A percentile compares a stretch with the other conserved stretches of the same genome.
Conservation (phyloP, 352 stramenopile genomes). For the Globisporangium recalcitrans region DNA sequence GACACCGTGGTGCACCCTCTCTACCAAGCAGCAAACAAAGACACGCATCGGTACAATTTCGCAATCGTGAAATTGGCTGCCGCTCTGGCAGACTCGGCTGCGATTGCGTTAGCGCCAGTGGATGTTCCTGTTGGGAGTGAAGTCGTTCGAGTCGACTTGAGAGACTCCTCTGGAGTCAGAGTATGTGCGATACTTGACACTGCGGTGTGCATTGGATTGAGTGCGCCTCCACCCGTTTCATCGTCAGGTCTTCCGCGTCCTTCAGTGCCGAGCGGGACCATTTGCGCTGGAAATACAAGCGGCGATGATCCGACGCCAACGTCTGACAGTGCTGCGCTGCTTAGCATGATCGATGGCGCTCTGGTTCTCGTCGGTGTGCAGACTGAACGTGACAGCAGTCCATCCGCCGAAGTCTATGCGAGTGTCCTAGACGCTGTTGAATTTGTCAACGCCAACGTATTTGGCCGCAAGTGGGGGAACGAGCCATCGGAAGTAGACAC, state of each 20-base stretch:
- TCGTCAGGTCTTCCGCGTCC: not conserved
- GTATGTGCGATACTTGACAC: not conserved
- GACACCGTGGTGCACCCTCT: slow-evolving; percentile 4
- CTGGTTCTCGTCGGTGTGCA: slow-evolving; percentile 8
- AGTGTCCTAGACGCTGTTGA: not conserved
- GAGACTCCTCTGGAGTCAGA: not conserved
- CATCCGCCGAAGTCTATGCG: not conserved
- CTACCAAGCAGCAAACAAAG: not conserved
- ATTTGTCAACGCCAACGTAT: slow-evolving; percentile 10
- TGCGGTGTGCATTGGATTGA: not conserved
- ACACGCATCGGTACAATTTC: not conserved
- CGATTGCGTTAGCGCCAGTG: not conserved
- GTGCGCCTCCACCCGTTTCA: too few relatives aligned
- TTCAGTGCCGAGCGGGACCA: not conserved
- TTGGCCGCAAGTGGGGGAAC: not conserved
- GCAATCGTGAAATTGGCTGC: not conserved
- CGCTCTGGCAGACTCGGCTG: too few relatives aligned
- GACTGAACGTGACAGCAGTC: not conserved
- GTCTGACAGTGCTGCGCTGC: not conserved
- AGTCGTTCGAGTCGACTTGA: slow-evolving; percentile 4
- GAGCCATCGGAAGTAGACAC: not conserved
- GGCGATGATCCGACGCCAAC: too few relatives aligned
- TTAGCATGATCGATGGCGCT: not conserved
- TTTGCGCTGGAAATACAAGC: slow-evolving; percentile 8
- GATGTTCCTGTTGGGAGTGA: not conserved